Evolutionary conservation across 78 protist species (phyloP).

Genomic region (Mastigamoeba balamuthi): DNA sequence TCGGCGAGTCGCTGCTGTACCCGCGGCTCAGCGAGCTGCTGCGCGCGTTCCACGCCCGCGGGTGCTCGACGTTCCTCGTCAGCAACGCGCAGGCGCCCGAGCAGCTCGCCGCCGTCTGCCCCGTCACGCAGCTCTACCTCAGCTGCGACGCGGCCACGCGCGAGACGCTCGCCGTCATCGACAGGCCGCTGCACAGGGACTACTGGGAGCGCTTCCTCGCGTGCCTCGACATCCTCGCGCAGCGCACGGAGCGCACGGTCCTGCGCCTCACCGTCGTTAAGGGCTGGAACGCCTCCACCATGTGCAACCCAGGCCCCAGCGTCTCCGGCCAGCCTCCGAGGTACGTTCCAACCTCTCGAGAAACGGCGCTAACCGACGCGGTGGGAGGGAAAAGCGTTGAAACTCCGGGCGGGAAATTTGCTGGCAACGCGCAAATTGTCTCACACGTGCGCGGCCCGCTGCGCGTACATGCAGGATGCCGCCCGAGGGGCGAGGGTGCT

Average conservation of each 20-base stretch:
- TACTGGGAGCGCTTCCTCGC: conserved; percentile 70
- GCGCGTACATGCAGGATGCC: too few species aligned
- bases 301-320: too few species aligned
- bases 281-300: conserved; percentile 36
- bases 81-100: conserved; percentile 91
- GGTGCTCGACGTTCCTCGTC: conserved; percentile 80
- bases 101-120: conserved; percentile 7
- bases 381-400: too few species aligned
- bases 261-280: conserved; percentile 76
- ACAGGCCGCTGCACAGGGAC: conserved; percentile 80
- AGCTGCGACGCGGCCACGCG: conserved; percentile 74
- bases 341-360: too few species aligned
- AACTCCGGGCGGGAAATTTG: too few species aligned
- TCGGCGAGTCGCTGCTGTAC: conserved; percentile 89
- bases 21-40: conserved; percentile 67
- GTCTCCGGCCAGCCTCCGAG: too few species aligned
- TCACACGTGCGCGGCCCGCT: too few species aligned
- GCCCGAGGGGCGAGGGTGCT: background rate
- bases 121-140: conserved; percentile 83
- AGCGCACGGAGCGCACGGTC: conserved; percentile 61
- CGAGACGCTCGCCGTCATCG: conserved; percentile 51
- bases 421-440: too few species aligned
- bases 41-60: conserved; percentile 36
- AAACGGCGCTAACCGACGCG: too few species aligned
- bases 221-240: conserved; percentile 33